Evolutionary conservation across 225 moss, liverwort and hornwort species (phyloP), one percentile per base, ranked within the genome.

Genomic region (Climacium dendroides): DNA sequence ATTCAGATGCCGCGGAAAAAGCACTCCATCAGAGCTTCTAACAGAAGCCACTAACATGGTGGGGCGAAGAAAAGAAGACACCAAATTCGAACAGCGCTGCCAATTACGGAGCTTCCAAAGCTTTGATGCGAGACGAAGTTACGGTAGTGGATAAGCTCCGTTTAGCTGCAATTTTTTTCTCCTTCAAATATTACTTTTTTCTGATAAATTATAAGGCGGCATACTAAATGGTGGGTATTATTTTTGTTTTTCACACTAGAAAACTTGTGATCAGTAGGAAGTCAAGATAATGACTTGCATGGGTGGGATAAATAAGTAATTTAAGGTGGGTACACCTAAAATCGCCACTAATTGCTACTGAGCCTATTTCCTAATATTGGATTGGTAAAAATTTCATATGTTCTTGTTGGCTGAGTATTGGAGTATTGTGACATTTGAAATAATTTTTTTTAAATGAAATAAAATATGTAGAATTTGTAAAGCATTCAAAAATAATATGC

Each of bases 261-360:
- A 15, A 2, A 53, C 35, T 23, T 35, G 9, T 13, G 1, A 35
- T 53, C 24, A 9, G 14, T 76, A 0, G 0, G 2, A 53, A 54
- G 24, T 76, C 4, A 76, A n/a, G 10, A 25, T 9, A 35, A 9
- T 0, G 1, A 53, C 8, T 76, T 24, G 9, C 6, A 53, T 53
- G 0, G 14, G 8, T 52, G 29, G 1, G 0, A 0, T 52, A 75
- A 34, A 52, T 22, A 34, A 43, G 3, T n/a, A n/a, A n/a, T n/a
- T n/a, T n/a, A n/a, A n/a, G n/a, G n/a, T n/a, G n/a, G n/a, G n/a
- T n/a, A n/a, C n/a, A n/a, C n/a, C n/a, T n/a, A n/a, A n/a, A n/a
- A n/a, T n/a, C n/a, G n/a, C n/a, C n/a, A n/a, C n/a, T n/a, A n/a
- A n/a, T n/a, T n/a, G n/a, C n/a, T n/a, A n/a, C n/a, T n/a, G n/a